Conservation (phyloP, 2,329 filamentous ascomycete genomes). For the Colletotrichum sp. region DNA sequence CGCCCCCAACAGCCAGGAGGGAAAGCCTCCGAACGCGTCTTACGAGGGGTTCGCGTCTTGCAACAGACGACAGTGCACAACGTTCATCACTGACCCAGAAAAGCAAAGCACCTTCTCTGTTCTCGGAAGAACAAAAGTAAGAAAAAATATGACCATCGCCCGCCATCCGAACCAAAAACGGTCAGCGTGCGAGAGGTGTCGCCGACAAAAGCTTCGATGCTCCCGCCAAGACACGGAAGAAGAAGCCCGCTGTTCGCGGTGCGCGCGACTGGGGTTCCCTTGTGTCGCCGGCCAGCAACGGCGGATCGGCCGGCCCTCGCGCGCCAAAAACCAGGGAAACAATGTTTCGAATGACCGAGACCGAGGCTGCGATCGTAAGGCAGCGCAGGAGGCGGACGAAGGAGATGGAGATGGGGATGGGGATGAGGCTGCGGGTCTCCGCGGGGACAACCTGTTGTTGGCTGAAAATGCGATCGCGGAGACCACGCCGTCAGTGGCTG, state of each 20-base stretch:
- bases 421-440: neutral
- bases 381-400: neutral
- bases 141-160: neutral
- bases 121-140: neutral
- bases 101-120: neutral
- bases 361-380: neutral
- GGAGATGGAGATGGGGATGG: neutral
- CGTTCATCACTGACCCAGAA: neutral
- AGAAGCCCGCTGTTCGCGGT: conserved; percentile 29
- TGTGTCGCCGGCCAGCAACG: conserved; percentile 34
- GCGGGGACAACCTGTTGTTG: neutral
- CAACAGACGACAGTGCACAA: neutral
- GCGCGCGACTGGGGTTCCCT: conserved; percentile 29
- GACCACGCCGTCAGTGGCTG: neutral
- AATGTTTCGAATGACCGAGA: neutral
- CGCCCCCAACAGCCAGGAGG: neutral
- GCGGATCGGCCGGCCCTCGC: conserved; percentile 34
- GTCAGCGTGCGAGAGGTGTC: conserved; percentile 37
- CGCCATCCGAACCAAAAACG: conserved; percentile 35
- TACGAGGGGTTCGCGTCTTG: neutral
- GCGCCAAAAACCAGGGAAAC: neutral
- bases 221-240: conserved; percentile 25
- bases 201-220: conserved; percentile 36
- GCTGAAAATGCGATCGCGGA: neutral
- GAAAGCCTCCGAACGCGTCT: neutral